Evolutionary conservation across 129 eudicot species (phyloP), one percentile per base, ranked within the genome.

Genomic region (Flaveria brownii): DNA sequence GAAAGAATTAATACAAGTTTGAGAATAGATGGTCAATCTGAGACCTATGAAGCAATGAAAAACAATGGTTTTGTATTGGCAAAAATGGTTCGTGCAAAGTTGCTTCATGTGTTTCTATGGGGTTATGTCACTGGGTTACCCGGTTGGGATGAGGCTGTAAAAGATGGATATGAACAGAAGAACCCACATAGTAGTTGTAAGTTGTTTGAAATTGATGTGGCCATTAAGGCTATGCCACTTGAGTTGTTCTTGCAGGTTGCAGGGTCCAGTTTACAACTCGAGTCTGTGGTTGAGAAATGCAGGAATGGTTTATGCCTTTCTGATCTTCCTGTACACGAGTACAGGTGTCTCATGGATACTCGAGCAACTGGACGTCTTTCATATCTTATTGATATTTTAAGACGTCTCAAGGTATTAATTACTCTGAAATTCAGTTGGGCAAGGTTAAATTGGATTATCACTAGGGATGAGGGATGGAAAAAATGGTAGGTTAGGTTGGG

Each of bases 181-280:
- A 90, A 88, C 78, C 97, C 91, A 11, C 89, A 91, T 73, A 94
- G 96, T 70, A 77, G 85, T 6, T 88, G 93, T 69, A 82, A 74
- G 75, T 82, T 77, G 78, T 86, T 94, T 71, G 86, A 83, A 52
- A 62, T 87, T 72, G 87, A 89, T 51, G 70, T 83, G 73, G 91
- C 91, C 72, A 83, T 89, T 16, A 94, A 82, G 87, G 84, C 90
- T 79, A 85, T 91, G 96, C 98, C 98, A 8, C 88, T 94, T 57
- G 98, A 91, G 84, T 73, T 94, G 82, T 94, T 88, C 82, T 79
- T 94, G 78, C 96, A 94, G 83, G 88, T 89, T 63, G 93, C 80
- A 6, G 97, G 98, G 39, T 91, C 98, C 52, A 76, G 83, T 72
- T 77, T 84, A 41, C 87, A 75, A 49, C 80, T 81, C 49, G 92